Evolutionary conservation across 2,329 filamentous ascomycete genomes (phyloP), one percentile per base, ranked within the genome.

Genomic region (Ceratocystis diversiconidia): DNA sequence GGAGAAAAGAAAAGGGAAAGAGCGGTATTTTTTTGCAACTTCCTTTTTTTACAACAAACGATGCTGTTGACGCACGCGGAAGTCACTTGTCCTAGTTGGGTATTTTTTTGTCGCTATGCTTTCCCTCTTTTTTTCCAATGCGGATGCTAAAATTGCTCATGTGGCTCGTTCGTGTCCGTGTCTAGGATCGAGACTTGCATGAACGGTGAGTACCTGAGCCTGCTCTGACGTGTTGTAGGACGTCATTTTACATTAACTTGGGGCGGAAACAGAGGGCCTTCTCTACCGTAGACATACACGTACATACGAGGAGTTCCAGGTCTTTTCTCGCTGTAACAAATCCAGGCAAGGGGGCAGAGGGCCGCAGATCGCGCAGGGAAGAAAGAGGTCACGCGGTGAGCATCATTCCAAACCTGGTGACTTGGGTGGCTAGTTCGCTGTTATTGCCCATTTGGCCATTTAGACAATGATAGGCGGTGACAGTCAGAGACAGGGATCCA

Each of bases 381-480:
- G 55, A n/a, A 25, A 59, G 55, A 36, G 32, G 55, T 59, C 55
- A 59, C 55, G 55, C 55, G 55, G 17, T 36, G 32, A 59, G 28
- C 28, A 52, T 8, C 2, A 52, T 57, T 32, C 30, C 52, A 32
- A 52, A 15, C 25, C 25, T 36, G 8, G 32, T 36, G 32, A 10
- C 32, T 36, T 36, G 32, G 19, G 7, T 52, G 48, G 3, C 48
- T 52, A 22, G n/a, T 3, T 12, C 8, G 48, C 30, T 15, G 52
- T n/a, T 57, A 28, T n/a, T 59, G 55, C 55, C 28, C 5, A 28
- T 59, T 59, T 59, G 55, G 10, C 28, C 55, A 36, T 59, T 59
- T 59, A 36, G 55, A 59, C 55, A 59, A 36, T 59, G 15, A 59
- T 59, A 59, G 28, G 55, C 55, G 55, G 55, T 59, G 55, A 59